phyloP scores from a whole-genome alignment of 2,329 filamentous ascomycete genomes.

The Leptographium wingfieldii region DNA sequence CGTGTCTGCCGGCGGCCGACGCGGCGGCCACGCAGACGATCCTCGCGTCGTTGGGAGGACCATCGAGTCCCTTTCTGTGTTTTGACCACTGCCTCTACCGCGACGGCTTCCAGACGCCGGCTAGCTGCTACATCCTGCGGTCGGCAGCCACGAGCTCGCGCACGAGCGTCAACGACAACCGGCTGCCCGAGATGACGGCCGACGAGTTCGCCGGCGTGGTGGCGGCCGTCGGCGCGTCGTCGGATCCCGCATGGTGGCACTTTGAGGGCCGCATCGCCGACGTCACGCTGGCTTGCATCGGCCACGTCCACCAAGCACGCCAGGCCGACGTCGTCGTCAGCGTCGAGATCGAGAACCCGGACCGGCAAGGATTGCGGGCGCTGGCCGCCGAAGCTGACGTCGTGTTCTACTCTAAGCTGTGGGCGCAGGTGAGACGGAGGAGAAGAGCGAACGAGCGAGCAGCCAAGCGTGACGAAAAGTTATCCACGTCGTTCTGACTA shows the following conservation, averaged over 20 bases:
- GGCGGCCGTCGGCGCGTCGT: conserved; percentile 14
- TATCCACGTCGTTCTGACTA: background rate
- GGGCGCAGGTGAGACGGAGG: conserved; percentile 46
- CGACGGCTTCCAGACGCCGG: conserved; percentile 37
- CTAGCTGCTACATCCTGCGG: conserved; percentile 58
- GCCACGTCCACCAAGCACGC: conserved; percentile 27
- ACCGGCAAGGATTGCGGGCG: conserved; percentile 42
- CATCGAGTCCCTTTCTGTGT: background rate
- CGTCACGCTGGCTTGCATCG: conserved; percentile 46
- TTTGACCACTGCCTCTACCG: conserved; percentile 48
- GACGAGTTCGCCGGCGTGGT: conserved; percentile 43
- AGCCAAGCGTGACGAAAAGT: conserved; percentile 9
- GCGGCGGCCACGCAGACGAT: conserved; percentile 41
- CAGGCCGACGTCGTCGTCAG: conserved; percentile 38
- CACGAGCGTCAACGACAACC: conserved; percentile 59
- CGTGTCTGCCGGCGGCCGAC: conserved; percentile 38
- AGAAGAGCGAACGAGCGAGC: conserved; percentile 14
- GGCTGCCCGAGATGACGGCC: conserved; percentile 53
- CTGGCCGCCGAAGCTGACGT: conserved; percentile 53
- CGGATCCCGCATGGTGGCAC: conserved; percentile 45
- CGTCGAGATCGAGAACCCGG: conserved; percentile 61
- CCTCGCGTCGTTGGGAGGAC: conserved; percentile 35
- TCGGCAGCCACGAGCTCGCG: conserved; percentile 46
- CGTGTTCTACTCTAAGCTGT: conserved; percentile 60
- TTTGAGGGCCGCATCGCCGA: conserved; percentile 60